Percentiles rank a stretch among this genome's conserved stretches.
Evolutionary conservation across 106 monocot species (phyloP).

Genomic region (Hemerocallis citrina): DNA sequence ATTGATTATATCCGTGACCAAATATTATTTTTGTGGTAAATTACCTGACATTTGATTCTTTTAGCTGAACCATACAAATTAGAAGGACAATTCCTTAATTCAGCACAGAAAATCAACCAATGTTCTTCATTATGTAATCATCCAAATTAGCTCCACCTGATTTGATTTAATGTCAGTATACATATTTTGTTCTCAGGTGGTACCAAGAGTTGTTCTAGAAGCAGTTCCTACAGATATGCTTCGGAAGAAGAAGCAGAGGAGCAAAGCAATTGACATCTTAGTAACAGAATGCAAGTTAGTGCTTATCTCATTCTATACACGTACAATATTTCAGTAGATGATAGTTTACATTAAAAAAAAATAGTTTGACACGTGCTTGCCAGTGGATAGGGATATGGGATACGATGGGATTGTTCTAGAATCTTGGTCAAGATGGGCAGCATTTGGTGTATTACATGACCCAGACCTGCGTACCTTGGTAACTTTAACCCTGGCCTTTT

Average conservation of each 20-base stretch:
- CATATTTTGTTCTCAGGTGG: slow-evolving; percentile 35
- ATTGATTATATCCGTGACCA: too few relatives aligned
- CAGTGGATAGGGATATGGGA: slow-evolving; percentile 77
- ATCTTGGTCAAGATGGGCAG: slow-evolving; percentile 96
- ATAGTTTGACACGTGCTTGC: slow-evolving; percentile 17
- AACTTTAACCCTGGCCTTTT: slow-evolving; percentile 4
- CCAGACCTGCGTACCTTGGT: slow-evolving; percentile 57
- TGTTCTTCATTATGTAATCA: too few relatives aligned
- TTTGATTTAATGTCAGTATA: background rate
- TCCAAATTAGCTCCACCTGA: background rate
- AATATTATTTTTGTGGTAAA: background rate
- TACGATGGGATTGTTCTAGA: slow-evolving; percentile 98
- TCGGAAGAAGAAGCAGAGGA: slow-evolving; percentile 48
- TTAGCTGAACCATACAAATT: background rate
- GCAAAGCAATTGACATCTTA: slow-evolving; percentile 55
- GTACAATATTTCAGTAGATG: background rate
- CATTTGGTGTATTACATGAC: slow-evolving; percentile 69
- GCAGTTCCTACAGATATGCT: slow-evolving; percentile 57
- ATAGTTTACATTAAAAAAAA: background rate
- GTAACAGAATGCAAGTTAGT: slow-evolving; percentile 85
- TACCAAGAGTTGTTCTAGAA: slow-evolving; percentile 89
- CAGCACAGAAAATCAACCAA: too few relatives aligned
- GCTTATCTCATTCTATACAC: background rate
- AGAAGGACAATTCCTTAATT: too few relatives aligned
- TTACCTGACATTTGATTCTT: background rate